Percentiles rank a stretch among this genome's conserved stretches.
Evolutionary conservation across 2,329 filamentous ascomycete genomes (phyloP).

Genomic region (Fusarium sp.): DNA sequence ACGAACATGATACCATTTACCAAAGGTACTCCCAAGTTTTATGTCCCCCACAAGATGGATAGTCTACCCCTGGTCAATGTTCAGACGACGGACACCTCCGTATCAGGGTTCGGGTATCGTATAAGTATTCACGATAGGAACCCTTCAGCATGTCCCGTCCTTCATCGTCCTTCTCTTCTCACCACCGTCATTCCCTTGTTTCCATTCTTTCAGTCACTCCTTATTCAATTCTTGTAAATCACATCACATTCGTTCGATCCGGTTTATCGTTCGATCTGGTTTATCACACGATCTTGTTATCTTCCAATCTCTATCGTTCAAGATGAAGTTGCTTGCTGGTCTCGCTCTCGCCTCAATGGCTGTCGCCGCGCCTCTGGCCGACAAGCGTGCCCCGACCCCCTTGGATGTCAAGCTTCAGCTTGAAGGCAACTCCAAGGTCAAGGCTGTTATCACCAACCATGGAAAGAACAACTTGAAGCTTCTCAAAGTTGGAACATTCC

Average conservation of each 20-base stretch:
- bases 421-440: conserved; percentile 63
- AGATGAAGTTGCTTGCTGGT: conserved; percentile 45
- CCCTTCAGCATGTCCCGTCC: conserved; percentile 6
- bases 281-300: too few species aligned
- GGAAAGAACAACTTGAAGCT: conserved; percentile 61
- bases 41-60: not conserved
- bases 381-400: conserved; percentile 52
- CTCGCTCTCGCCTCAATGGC: conserved; percentile 44
- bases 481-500: conserved; percentile 64
- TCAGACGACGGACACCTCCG: conserved; percentile 5
- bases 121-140: conserved; percentile 31
- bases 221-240: conserved; percentile 9
- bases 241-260: conserved; percentile 21
- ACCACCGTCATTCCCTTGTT: conserved; percentile 10
- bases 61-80: conserved; percentile 5
- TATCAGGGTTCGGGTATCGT: conserved; percentile 2
- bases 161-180: not conserved
- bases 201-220: conserved; percentile 14
- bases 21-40: too few species aligned
- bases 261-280: conserved; percentile 28
- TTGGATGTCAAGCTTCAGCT: conserved; percentile 60
- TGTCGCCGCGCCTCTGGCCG: conserved; percentile 39
- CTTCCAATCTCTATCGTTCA: conserved; percentile 21
- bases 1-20: too few species aligned
- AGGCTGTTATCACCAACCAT: conserved; percentile 64